Percentiles rank a stretch among this genome's conserved stretches.
Conservation (phyloP, 805 yeast genomes). For the Teunomyces gatunensis region DNA sequence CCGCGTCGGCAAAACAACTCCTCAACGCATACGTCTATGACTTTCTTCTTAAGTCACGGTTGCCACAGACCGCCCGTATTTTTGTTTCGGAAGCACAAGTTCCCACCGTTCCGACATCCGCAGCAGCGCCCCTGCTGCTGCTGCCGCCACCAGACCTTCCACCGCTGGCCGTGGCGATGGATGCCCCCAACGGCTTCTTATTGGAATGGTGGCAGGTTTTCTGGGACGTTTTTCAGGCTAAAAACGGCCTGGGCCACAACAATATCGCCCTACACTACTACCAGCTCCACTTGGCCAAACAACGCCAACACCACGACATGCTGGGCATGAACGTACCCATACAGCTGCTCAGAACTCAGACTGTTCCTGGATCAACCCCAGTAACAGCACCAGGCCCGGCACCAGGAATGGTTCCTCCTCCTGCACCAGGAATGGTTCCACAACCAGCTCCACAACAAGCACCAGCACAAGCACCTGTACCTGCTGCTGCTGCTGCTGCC, state of each 20-base stretch:
- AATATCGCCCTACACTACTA: conserved; percentile 65
- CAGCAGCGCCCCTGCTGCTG: conserved; percentile 20
- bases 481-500: conserved; percentile 4
- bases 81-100: conserved; percentile 78
- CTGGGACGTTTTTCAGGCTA: conserved; percentile 89
- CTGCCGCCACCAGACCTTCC: conserved; percentile 11
- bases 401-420: too few relatives aligned
- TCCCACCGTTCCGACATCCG: conserved; percentile 26
- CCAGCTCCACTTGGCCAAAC: conserved; percentile 58
- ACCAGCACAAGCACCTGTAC: background rate
- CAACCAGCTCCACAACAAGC: background rate
- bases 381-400: too few relatives aligned
- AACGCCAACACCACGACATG: conserved; percentile 55
- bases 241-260: conserved; percentile 52
- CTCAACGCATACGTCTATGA: conserved; percentile 86
- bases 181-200: conserved; percentile 83
- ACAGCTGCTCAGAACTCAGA: conserved; percentile 7
- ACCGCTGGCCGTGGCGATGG: conserved; percentile 49
- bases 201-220: conserved; percentile 96
- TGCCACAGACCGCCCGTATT: conserved; percentile 67
- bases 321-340: conserved; percentile 36
- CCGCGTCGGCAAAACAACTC: conserved; percentile 53
- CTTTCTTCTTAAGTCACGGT: conserved; percentile 70
- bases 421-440: too few relatives aligned
- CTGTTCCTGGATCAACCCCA: too few relatives aligned